Evolutionary conservation across 106 monocot genomes (phyloP), one percentile per base, ranked within the genome.

Genomic region (Dendrobium catenatum): DNA sequence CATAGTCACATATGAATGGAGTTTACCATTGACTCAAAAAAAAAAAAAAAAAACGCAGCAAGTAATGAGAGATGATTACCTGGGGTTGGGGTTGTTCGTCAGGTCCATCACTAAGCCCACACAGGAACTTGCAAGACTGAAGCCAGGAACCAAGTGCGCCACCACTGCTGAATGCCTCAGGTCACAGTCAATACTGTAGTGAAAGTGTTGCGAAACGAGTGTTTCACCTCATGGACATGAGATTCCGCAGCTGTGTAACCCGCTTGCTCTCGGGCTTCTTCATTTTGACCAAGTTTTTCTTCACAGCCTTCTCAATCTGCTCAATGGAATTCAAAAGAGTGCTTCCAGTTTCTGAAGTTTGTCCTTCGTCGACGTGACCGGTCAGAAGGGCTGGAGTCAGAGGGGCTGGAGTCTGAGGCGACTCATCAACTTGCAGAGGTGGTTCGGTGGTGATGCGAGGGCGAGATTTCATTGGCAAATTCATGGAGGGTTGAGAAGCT

Each of bases 141-240:
- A 47, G 44, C 42, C 77, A 31, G 51, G 54, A 27, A 55, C 7
- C 47, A 49, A 24, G 27, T 5, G 27, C 16, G 54, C 0, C 29
- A 5, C 77, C 13, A 29, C 13, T 51, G 75, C 24, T n/a, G 75
- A 51, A 51, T 51, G 46, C 46, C 51, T 61, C 61, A 61, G 20
- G 22, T 22, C 22, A 4, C 15, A 13, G 6, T n/a, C 22, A 61
- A 61, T n/a, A 61, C 22, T 17, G 61, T 6, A 61, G 61, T 5
- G 13, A 15, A 15, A 56, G 56, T 17, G 19, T 56, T 15, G 26
- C 26, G 83, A 86, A 89, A 86, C 84, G 77, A 84, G 70, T 83
- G 84, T 84, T 84, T 87, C 76, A 90, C 59, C 90, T 81, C 90
- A 90, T 84, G 13, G 88, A 88, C 88, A 88, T 81, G 61, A 90